Percentiles rank a stretch among this genome's conserved stretches.
Evolutionary conservation across 192 early-diverging fungal genomes (phyloP).

Genomic region (Gorgonomyces haynaldii): DNA sequence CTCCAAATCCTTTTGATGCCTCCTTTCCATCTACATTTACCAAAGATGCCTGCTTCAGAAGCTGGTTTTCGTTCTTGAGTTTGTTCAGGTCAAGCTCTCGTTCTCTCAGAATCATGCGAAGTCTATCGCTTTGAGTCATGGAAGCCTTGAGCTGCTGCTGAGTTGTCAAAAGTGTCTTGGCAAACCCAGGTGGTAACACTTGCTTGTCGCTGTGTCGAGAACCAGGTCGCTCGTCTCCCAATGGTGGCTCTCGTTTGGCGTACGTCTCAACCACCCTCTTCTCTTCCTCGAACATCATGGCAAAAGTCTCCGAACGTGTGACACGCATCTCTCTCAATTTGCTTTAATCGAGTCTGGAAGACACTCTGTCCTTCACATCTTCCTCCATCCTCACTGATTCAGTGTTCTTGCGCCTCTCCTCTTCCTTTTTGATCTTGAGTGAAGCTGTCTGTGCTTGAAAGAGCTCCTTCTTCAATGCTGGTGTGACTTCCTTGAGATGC

Average conservation of each 20-base stretch:
- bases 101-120: slow-evolving; percentile 29
- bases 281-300: not conserved
- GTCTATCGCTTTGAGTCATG: no score
- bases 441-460: slow-evolving; percentile 58
- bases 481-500: slow-evolving; percentile 86
- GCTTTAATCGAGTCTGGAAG: not conserved
- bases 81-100: slow-evolving; percentile 30
- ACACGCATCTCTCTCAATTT: not conserved
- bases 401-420: slow-evolving; percentile 4
- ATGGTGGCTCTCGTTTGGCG: no score
- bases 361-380: not conserved
- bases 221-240: no score
- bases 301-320: not conserved
- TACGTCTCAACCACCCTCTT: not conserved
- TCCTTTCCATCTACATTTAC: slow-evolving; percentile 34
- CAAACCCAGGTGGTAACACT: no score
- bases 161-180: no score
- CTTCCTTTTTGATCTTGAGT: slow-evolving; percentile 18
- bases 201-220: no score
- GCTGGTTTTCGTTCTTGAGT: slow-evolving; percentile 33
- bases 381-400: not conserved
- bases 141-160: no score
- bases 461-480: slow-evolving; percentile 66
- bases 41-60: slow-evolving; percentile 36
- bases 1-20: slow-evolving; percentile 42